Evolutionary conservation across 768 basidiomycete genomes (phyloP).

Genomic region (Auriscalpium microsporum): DNA sequence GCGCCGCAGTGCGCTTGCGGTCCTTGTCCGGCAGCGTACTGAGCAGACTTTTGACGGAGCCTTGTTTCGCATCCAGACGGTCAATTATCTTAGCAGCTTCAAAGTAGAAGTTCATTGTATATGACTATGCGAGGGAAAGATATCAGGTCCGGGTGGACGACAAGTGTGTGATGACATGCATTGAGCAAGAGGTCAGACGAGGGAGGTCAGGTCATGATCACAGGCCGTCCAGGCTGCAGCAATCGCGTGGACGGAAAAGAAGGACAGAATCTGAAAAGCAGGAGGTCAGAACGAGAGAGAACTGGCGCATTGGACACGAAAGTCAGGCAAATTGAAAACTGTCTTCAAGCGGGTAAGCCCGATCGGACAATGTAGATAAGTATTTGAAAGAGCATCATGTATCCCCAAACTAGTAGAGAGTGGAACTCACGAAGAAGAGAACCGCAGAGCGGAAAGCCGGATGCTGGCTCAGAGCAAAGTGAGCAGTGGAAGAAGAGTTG

Average conservation of each 20-base stretch:
- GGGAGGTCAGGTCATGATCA: too few species aligned
- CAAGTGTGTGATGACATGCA: constrained; percentile 5
- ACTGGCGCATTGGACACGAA: constrained; percentile 14
- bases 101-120: constrained; percentile 90
- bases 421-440: not conserved
- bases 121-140: constrained; percentile 8
- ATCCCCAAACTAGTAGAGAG: not conserved
- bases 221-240: too few species aligned
- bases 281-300: not conserved
- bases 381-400: constrained; percentile 45
- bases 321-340: constrained; percentile 12
- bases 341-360: constrained; percentile 46
- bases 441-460: not conserved
- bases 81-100: constrained; percentile 79
- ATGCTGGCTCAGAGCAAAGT: constrained; percentile 7
- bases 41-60: constrained; percentile 85
- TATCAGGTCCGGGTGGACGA: constrained; percentile 4
- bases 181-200: not conserved
- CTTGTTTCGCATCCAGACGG: constrained; percentile 78
- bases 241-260: not conserved
- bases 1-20: constrained; percentile 71
- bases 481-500: not conserved
- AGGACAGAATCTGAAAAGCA: not conserved
- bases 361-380: constrained; percentile 94
- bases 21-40: constrained; percentile 64